A percentile compares a stretch with the other conserved stretches of the same genome.
These are phyloP conservation scores for Diaporthe ilicicola DNA, from an alignment of 2,329 filamentous ascomycete genomes.

Conservation along the genomic window DNA sequence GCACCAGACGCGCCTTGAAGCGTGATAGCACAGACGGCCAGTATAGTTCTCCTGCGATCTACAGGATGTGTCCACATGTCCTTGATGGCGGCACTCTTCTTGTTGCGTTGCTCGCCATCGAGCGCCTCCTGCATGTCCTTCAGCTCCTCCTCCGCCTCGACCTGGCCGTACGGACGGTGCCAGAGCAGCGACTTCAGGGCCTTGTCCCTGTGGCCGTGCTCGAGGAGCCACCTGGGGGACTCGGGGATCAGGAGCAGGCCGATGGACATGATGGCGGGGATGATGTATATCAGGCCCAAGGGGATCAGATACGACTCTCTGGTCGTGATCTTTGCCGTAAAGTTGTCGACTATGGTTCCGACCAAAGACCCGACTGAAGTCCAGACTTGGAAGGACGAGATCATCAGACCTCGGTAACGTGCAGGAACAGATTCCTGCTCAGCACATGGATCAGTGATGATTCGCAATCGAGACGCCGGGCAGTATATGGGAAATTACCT, in stretches of 20 bases:
- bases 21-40: constrained; percentile 57
- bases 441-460: neutral
- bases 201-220: constrained; percentile 42
- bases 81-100: constrained; percentile 46
- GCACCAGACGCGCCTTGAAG: constrained; percentile 62
- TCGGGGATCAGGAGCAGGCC: constrained; percentile 50
- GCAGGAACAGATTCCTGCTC: constrained; percentile 45
- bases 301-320: constrained; percentile 51
- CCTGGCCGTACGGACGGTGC: constrained; percentile 43
- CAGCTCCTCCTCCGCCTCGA: constrained; percentile 44
- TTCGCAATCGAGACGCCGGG: neutral
- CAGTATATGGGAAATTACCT: constrained; percentile 28
- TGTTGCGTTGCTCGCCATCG: constrained; percentile 43
- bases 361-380: constrained; percentile 52
- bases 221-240: constrained; percentile 51
- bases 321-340: constrained; percentile 47
- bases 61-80: constrained; percentile 61
- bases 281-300: constrained; percentile 49
- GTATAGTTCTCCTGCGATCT: constrained; percentile 58
- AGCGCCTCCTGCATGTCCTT: constrained; percentile 49
- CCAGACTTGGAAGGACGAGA: constrained; percentile 55
- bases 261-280: constrained; percentile 47
- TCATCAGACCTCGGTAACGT: constrained; percentile 52
- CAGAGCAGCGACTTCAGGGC: constrained; percentile 44
- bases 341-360: constrained; percentile 61